Evolutionary conservation across 106 monocot species (phyloP).

Genomic region (Gastrodia elata): DNA sequence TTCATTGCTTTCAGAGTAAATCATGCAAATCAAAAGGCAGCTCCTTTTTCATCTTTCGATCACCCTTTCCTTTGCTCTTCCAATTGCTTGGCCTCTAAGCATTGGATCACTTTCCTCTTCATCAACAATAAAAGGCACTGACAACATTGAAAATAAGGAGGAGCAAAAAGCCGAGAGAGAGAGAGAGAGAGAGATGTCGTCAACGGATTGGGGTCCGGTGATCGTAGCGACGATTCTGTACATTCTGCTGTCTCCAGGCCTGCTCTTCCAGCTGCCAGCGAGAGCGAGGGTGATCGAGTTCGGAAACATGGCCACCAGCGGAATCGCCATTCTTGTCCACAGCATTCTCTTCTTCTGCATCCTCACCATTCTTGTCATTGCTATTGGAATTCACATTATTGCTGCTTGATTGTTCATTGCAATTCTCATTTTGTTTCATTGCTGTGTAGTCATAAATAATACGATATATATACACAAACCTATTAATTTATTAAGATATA

Average conservation of each 20-base stretch:
- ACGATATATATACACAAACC: background rate
- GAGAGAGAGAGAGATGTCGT: background rate
- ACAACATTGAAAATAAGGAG: background rate
- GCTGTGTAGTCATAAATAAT: background rate
- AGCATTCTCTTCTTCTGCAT: conserved; percentile 22
- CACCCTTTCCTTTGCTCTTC: background rate
- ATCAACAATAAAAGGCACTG: background rate
- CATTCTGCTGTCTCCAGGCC: conserved; percentile 20
- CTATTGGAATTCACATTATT: conserved; percentile 17
- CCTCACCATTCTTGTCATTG: conserved; percentile 20
- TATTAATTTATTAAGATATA: no score
- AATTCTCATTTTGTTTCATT: background rate
- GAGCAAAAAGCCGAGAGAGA: no score
- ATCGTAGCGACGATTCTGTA: conserved; percentile 17
- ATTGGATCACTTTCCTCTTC: conserved; percentile 4
- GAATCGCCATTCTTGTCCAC: conserved; percentile 15
- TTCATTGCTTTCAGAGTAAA: background rate
- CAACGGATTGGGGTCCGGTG: conserved; percentile 20
- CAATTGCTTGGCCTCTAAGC: conserved; percentile 15
- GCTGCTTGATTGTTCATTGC: conserved; percentile 11
- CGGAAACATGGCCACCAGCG: conserved; percentile 21
- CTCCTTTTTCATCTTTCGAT: background rate
- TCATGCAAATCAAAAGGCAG: conserved; percentile 10
- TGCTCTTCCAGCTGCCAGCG: conserved; percentile 17
- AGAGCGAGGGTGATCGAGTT: conserved; percentile 26